These are phyloP conservation scores for Fusarium sublunatum DNA, from an alignment of 2,329 filamentous ascomycete species.

Conservation along the genomic window DNA sequence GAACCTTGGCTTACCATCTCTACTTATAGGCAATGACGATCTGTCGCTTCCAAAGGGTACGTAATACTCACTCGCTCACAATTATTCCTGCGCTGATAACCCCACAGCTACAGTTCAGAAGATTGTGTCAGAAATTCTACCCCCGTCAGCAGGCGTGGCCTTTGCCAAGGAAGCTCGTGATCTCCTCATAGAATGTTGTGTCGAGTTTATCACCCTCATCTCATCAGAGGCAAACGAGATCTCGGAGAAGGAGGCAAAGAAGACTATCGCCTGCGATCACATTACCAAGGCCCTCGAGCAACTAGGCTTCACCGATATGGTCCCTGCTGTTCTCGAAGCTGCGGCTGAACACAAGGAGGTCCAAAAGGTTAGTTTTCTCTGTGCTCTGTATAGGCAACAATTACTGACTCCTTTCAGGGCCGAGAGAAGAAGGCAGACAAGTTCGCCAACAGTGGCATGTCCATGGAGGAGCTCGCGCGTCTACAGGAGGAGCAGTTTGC, in stretches of 20 bases:
- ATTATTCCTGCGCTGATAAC: constrained; percentile 43
- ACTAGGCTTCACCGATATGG: constrained; percentile 92
- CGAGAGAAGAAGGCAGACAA: constrained; percentile 98
- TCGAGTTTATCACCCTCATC: constrained; percentile 98
- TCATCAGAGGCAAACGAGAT: constrained; percentile 99
- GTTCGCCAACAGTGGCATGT: constrained; percentile 92
- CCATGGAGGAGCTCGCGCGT: constrained; percentile 86
- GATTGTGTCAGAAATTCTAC: constrained; percentile 94
- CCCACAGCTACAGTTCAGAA: constrained; percentile 74
- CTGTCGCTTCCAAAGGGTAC: constrained; percentile 73
- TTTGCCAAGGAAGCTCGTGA: constrained; percentile 97
- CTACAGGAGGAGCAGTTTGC: constrained; percentile 94
- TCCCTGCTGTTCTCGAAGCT: constrained; percentile 85
- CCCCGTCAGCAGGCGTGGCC: constrained; percentile 77
- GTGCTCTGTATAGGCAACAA: constrained; percentile 34
- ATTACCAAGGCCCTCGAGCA: constrained; percentile 94
- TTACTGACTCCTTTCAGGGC: constrained; percentile 69
- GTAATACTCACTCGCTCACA: constrained; percentile 14
- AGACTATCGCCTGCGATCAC: constrained; percentile 98
- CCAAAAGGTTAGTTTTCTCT: constrained; percentile 74
- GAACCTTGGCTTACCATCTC: constrained; percentile 48
- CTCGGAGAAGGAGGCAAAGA: constrained; percentile 98
- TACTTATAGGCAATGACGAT: constrained; percentile 68
- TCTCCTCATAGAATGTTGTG: constrained; percentile 96
- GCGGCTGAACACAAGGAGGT: constrained; percentile 92